Conservation (phyloP, 371 early-diverging fungal species). For the Rhizomucor pusillus region DNA sequence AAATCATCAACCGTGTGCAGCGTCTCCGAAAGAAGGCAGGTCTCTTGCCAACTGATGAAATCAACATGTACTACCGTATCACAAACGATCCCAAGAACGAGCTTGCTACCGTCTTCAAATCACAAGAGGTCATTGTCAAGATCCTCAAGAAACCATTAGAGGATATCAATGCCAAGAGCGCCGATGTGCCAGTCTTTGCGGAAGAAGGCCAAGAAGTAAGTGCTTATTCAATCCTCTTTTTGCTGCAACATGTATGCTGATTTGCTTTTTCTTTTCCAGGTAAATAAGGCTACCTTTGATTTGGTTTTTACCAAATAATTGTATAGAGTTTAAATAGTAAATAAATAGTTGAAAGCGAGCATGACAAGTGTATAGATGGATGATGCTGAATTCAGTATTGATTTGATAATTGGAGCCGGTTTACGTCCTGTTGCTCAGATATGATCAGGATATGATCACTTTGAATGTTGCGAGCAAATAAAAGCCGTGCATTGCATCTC, state of each 20-base stretch:
- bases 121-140: slow-evolving; percentile 74
- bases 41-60: slow-evolving; percentile 85
- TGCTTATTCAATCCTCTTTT: neutral
- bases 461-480: too few relatives aligned
- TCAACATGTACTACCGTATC: slow-evolving; percentile 79
- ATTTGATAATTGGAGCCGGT: too few relatives aligned
- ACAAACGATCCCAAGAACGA: slow-evolving; percentile 65
- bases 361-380: too few relatives aligned
- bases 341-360: neutral
- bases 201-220: slow-evolving; percentile 78
- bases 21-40: slow-evolving; percentile 93
- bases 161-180: slow-evolving; percentile 31
- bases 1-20: slow-evolving; percentile 98
- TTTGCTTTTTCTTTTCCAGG: slow-evolving; percentile 1
- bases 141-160: slow-evolving; percentile 68
- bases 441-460: too few relatives aligned
- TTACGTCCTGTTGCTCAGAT: too few relatives aligned
- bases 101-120: slow-evolving; percentile 66
- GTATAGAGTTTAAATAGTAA: neutral
- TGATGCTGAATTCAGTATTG: too few relatives aligned
- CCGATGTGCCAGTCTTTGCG: slow-evolving; percentile 49
- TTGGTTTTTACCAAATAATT: slow-evolving; percentile 27
- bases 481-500: too few relatives aligned
- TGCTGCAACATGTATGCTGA: neutral
- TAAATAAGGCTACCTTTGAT: slow-evolving; percentile 43